Conservation (phyloP, 179 eudicot species). For the Corrigiola litoralis region DNA sequence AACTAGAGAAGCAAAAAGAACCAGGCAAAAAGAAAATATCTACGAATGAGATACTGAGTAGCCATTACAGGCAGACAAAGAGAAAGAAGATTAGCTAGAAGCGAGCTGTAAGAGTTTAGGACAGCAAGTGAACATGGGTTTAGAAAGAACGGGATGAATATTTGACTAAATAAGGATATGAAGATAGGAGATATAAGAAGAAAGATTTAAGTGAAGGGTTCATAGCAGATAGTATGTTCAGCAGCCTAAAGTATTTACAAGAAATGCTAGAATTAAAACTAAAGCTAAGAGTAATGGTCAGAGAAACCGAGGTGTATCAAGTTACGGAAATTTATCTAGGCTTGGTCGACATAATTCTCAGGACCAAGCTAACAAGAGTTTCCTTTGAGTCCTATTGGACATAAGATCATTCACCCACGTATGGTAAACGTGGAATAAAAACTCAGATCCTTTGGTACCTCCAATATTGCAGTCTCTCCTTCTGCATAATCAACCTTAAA, state of each 20-base stretch:
- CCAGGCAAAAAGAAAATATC: slow-evolving; percentile 8
- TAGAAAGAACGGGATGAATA: neutral
- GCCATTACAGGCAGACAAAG: slow-evolving; percentile 25
- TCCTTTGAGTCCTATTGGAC: slow-evolving; percentile 17
- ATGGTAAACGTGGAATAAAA: slow-evolving; percentile 2
- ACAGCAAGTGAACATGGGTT: slow-evolving; percentile 1
- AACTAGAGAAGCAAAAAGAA: slow-evolving; percentile 19
- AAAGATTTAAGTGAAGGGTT: slow-evolving; percentile 7
- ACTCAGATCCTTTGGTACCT: slow-evolving; percentile 2
- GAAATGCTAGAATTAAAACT: slow-evolving; percentile 26
- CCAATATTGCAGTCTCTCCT: slow-evolving; percentile 9
- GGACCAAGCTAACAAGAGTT: slow-evolving; percentile 14
- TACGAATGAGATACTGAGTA: slow-evolving; percentile 4
- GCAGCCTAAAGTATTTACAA: slow-evolving; percentile 48
- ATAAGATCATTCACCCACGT: slow-evolving; percentile 14
- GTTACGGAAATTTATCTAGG: slow-evolving; percentile 11
- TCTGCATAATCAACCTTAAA: slow-evolving; percentile 14
- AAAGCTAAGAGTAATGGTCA: slow-evolving; percentile 24
- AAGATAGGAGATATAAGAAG: neutral
- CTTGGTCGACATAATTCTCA: slow-evolving; percentile 8
- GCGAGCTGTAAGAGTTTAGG: neutral
- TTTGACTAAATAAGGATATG: neutral
- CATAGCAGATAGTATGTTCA: slow-evolving; percentile 23
- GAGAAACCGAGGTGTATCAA: slow-evolving; percentile 20
- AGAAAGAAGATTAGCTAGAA: neutral